Evolutionary conservation across 805 yeast genomes (phyloP), one percentile per base, ranked within the genome.

Genomic region (Candida lessepsii): DNA sequence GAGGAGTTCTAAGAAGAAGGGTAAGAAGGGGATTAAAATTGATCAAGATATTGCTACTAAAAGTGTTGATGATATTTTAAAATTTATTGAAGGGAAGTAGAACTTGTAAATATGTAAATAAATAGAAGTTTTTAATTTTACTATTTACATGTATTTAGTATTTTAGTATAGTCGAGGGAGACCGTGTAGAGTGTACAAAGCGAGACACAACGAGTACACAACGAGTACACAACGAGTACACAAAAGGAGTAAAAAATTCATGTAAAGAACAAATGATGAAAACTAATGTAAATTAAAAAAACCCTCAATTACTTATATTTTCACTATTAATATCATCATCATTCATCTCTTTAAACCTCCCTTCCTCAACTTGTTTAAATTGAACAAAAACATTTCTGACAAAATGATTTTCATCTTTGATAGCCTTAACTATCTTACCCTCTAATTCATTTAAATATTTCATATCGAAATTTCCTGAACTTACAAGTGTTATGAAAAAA

Each of bases 11-110:
- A 45, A 35, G 34, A 46, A 39, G 28, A 23, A 15, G 39, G 35
- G 25, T 37, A 57, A 55, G 29, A 45, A 49, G 25, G 37, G 36
- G 16, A 36, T 44, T 26, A 45, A 38, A 16, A 27, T 38, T 13
- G 29, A 38, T 23, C 39, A 39, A 13, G 76, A 75, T 25, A 68
- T 85, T 45, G 81, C 85, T 6, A 63, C 69, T 39, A 75, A 81
- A 60, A 78, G 87, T 14, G 75, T 86, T 39, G 91, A 83, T 39
- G 95, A 84, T 44, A 71, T 86, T 44, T 65, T 86, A 62, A 70
- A 72, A 45, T 86, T 79, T 54, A 83, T 86, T 53, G 83, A 81
- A 58, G 91, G 91, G 37, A 40, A 40, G 23, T 27, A 33, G 9
- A 21, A 26, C 37, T 29, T 34, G 35, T 40, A 40, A 18, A 34